Conservation (phyloP, 805 yeast genomes). For the Tetrapisispora pingtungensis region DNA sequence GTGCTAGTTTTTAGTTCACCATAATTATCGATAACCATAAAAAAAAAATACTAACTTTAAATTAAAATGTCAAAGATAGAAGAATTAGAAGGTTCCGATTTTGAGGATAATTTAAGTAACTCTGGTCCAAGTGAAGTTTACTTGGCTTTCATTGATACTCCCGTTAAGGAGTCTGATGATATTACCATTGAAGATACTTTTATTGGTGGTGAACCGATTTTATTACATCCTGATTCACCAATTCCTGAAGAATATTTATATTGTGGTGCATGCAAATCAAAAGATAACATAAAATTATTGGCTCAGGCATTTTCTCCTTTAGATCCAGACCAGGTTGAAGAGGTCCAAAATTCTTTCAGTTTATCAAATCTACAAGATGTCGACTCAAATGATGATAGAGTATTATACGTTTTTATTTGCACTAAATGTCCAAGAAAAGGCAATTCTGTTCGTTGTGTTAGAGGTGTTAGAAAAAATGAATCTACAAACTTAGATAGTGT, state of each 20-base stretch:
- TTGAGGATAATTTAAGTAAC: conserved; percentile 16
- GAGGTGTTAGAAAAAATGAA: conserved; percentile 64
- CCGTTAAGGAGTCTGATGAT: conserved; percentile 38
- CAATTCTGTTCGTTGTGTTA: conserved; percentile 64
- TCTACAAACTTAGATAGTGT: conserved; percentile 28
- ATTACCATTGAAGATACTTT: conserved; percentile 45
- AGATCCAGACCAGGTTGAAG: conserved; percentile 30
- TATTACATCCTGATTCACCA: conserved; percentile 54
- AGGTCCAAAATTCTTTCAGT: conserved; percentile 9
- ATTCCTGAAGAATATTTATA: conserved; percentile 44
- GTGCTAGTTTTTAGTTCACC: no score
- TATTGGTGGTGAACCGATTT: conserved; percentile 67
- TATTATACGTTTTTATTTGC: conserved; percentile 74
- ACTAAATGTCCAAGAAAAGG: conserved; percentile 56
- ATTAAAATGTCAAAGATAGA: conserved; percentile 5
- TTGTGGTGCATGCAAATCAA: conserved; percentile 55
- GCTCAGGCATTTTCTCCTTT: conserved; percentile 77
- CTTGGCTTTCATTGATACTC: conserved; percentile 58
- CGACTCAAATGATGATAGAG: conserved; percentile 57
- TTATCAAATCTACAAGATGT: conserved; percentile 11
- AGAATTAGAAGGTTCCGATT: conserved; percentile 13
- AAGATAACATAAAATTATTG: conserved; percentile 49
- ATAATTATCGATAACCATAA: no score
- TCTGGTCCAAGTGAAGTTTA: conserved; percentile 32
- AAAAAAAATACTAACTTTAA: no score